Percentiles rank a stretch among this genome's conserved stretches.
These are phyloP conservation scores for Trichoderma sp. DNA, from an alignment of 2,329 filamentous ascomycete genomes.

Conservation along the genomic window DNA sequence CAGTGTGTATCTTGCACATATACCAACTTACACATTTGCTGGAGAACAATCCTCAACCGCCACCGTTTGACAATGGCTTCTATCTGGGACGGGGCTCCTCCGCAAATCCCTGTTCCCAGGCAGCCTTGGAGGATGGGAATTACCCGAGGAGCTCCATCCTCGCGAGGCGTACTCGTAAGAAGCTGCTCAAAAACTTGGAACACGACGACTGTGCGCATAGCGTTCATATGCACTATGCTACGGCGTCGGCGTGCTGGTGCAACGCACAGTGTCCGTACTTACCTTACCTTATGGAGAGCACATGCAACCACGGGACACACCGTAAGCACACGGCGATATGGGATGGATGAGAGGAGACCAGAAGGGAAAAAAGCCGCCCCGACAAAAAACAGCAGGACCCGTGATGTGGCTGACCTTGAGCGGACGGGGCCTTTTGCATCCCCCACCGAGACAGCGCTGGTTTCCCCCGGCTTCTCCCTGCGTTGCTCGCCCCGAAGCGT, in stretches of 20 bases:
- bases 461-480: constrained; percentile 14
- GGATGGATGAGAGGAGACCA: not conserved
- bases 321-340: too few relatives aligned
- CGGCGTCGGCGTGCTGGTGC: not conserved
- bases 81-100: constrained; percentile 2
- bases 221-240: constrained; percentile 3
- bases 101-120: constrained; percentile 8
- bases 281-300: too few relatives aligned
- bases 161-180: not conserved
- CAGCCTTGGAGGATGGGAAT: not conserved
- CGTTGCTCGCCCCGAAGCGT: not conserved
- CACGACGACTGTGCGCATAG: not conserved
- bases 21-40: too few relatives aligned
- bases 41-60: not conserved
- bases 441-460: constrained; percentile 12
- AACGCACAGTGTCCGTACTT: not conserved
- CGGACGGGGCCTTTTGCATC: constrained; percentile 2
- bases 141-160: constrained; percentile 22
- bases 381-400: not conserved
- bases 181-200: not conserved
- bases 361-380: not conserved
- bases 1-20: too few relatives aligned
- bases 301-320: too few relatives aligned
- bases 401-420: constrained; percentile 1
- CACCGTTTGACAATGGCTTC: not conserved